A percentile compares a stretch with the other conserved stretches of the same genome.
phyloP scores from a whole-genome alignment of 768 basidiomycete genomes.

The Asterophora parasitica region DNA sequence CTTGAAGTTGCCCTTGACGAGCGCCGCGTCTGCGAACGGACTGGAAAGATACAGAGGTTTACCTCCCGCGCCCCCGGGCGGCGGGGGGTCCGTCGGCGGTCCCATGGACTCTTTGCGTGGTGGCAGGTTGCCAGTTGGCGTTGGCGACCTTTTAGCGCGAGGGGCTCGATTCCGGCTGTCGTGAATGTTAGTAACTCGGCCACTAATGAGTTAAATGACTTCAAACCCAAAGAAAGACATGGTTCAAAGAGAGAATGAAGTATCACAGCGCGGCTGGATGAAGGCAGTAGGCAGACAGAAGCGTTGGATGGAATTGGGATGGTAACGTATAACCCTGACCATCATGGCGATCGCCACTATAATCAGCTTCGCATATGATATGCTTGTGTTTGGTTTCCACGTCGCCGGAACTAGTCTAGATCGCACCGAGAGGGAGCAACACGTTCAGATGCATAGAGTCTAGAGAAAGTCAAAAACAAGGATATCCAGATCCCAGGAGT shows the following conservation, averaged over 20 bases:
- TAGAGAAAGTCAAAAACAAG: not conserved
- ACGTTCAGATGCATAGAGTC: not conserved
- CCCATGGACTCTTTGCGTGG: constrained; percentile 27
- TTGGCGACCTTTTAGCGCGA: constrained; percentile 34
- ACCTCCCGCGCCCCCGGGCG: constrained; percentile 28
- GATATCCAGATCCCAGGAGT: not conserved
- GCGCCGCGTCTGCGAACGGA: constrained; percentile 90
- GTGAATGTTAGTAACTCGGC: constrained; percentile 11
- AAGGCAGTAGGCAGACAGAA: not conserved
- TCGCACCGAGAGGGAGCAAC: too few relatives aligned
- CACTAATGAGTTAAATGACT: not conserved
- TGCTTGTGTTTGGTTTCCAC: constrained; percentile 1
- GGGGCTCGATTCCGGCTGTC: constrained; percentile 29
- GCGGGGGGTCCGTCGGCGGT: constrained; percentile 34
- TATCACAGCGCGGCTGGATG: constrained; percentile 2
- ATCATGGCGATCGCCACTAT: constrained; percentile 7
- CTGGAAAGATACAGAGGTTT: constrained; percentile 89
- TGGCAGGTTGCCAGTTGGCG: constrained; percentile 25
- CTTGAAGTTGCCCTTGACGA: constrained; percentile 98
- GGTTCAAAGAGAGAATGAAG: constrained; percentile 7
- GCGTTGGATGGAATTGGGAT: not conserved
- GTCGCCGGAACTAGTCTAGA: too few relatives aligned
- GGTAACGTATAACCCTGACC: constrained; percentile 6
- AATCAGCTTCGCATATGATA: constrained; percentile 4
- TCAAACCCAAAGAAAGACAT: constrained; percentile 36